Conservation (phyloP, 2,329 filamentous ascomycete genomes). For the Ophiostoma montium region DNA sequence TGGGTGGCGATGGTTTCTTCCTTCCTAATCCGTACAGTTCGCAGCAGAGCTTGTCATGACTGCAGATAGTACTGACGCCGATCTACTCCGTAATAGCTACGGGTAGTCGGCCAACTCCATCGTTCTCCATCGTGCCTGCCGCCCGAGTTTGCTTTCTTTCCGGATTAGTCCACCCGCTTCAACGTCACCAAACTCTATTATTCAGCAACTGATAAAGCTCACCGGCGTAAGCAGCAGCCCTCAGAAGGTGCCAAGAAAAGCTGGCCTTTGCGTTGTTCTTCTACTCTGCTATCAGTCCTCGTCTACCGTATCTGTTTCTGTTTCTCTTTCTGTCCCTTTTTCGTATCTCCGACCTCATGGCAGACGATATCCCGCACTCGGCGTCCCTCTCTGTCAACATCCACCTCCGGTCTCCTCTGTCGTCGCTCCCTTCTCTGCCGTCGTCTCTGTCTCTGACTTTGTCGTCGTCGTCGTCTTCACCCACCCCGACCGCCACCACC, state of each 20-base stretch:
- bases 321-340: neutral
- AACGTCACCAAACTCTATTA: neutral
- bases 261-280: neutral
- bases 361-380: neutral
- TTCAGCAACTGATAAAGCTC: neutral
- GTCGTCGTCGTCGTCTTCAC: neutral
- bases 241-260: neutral
- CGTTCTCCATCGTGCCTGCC: neutral
- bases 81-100: neutral
- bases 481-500: neutral
- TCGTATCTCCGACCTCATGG: neutral
- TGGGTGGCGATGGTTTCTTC: neutral
- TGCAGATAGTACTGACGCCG: neutral
- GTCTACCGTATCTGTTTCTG: neutral
- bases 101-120: neutral
- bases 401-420: neutral
- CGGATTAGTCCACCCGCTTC: too few relatives aligned
- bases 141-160: neutral
- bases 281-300: neutral
- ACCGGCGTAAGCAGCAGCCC: neutral
- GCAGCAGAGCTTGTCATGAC: neutral
- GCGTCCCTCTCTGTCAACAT: slow-evolving; percentile 4
- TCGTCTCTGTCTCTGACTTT: neutral
- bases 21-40: neutral
- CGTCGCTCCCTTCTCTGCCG: neutral